Base-by-base conservation (phyloP, 31 red algal species). In the Endocladia muricata region DNA sequence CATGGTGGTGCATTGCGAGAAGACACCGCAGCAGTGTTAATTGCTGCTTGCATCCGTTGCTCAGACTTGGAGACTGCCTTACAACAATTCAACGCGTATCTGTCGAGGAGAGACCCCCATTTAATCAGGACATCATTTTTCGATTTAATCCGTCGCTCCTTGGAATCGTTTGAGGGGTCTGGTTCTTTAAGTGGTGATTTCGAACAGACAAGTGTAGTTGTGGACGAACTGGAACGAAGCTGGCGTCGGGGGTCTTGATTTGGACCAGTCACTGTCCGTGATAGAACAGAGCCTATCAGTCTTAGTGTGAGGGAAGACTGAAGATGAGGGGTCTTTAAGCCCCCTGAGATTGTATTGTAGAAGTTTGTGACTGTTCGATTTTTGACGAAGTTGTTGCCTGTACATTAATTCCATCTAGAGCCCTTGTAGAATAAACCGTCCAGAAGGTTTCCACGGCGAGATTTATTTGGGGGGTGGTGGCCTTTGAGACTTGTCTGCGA, bases 51-150 rank as follows among this genome's bases (percentile, higher is more conserved):
- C 2, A 60, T 82, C 13, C 65, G 78, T 8, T 82, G 78, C 52
- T 82, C 78, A 37, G 78, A 82, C 37, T 62, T 82, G 64, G 38
- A 82, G 49, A 51, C 52, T 3, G 78, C 78, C 7, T 35, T 82
- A 19, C 3, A 41, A 19, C 37, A 60, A 47, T 82, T 82, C 49
- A 35, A 48, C 29, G 51, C 57, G 3, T 72, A 55, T 42, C 30
- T 61, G 25, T 61, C 19, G 61, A 3, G 19, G 23, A 26, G 21
- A 33, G 23, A 29, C 32, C 19, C 19, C n/a, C 28, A 33, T 3
- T 8, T 25, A 8, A 22, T 4, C 43, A 47, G 55, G n/a, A 37
- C 25, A 7, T 35, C 42, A 25, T 82, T 82, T 28, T 82, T 82
- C 22, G 64, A 82, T 3, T 41, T 48, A 15, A 70, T 72, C 29